Evolutionary conservation across 2,329 filamentous ascomycete genomes (phyloP).

Genomic region (Drechslera avenae): DNA sequence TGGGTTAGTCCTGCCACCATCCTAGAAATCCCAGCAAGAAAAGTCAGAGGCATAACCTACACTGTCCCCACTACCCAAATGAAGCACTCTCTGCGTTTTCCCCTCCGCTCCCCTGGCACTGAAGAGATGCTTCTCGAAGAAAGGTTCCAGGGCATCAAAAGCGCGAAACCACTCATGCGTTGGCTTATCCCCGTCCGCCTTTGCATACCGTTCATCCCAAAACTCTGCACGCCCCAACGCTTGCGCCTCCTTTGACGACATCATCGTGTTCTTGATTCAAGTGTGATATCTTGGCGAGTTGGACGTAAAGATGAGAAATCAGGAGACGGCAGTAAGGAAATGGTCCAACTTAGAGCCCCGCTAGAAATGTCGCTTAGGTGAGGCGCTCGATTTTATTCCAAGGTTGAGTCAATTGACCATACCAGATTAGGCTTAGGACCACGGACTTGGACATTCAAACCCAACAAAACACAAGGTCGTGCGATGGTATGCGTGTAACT

Average conservation of each 20-base stretch:
- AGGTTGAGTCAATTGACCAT: too few relatives aligned
- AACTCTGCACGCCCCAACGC: slow-evolving; percentile 38
- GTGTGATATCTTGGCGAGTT: too few relatives aligned
- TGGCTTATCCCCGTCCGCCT: slow-evolving; percentile 42
- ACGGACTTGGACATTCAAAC: too few relatives aligned
- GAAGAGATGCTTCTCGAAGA: slow-evolving; percentile 55
- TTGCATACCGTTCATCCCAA: slow-evolving; percentile 58
- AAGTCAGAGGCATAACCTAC: slow-evolving; percentile 37
- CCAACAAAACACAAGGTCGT: too few relatives aligned
- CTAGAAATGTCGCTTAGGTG: too few relatives aligned
- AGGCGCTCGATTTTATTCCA: too few relatives aligned
- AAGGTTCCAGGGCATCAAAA: slow-evolving; percentile 56
- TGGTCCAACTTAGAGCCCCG: too few relatives aligned
- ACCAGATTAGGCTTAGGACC: too few relatives aligned
- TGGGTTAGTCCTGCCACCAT: not conserved
- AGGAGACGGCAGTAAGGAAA: too few relatives aligned
- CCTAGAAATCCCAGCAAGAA: not conserved
- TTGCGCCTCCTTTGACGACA: slow-evolving; percentile 3
- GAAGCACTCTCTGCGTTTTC: slow-evolving; percentile 54
- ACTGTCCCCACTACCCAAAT: slow-evolving; percentile 64
- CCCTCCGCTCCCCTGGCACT: slow-evolving; percentile 31
- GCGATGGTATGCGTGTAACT: too few relatives aligned
- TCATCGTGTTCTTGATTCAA: too few relatives aligned
- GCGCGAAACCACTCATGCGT: slow-evolving; percentile 62
- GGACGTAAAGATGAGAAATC: too few relatives aligned